These are phyloP conservation scores for Podospora appendiculata DNA, from an alignment of 495 filamentous ascomycete genomes.

Conservation along the genomic window DNA sequence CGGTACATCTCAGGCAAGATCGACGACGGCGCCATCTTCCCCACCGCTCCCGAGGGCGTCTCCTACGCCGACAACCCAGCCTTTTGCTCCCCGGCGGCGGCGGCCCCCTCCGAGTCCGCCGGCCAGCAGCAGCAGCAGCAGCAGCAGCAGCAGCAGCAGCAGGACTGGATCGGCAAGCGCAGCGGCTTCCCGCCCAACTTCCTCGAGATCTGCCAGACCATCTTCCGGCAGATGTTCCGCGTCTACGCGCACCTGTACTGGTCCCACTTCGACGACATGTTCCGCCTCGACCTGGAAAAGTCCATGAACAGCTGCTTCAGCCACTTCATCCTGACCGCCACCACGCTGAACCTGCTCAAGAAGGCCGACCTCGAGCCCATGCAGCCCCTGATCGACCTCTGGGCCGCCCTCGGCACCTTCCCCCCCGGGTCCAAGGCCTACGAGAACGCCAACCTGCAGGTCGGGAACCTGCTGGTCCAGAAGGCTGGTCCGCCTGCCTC, in stretches of 20 bases:
- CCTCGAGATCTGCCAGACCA: constrained; percentile 78
- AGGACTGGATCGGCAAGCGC: constrained; percentile 71
- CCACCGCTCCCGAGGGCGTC: constrained; percentile 58
- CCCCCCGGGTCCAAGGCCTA: constrained; percentile 59
- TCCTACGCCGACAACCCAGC: constrained; percentile 50
- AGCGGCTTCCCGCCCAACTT: constrained; percentile 85
- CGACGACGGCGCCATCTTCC: constrained; percentile 76
- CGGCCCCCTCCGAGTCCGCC: no score
- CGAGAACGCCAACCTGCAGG: constrained; percentile 43
- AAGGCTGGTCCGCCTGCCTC: constrained; percentile 20
- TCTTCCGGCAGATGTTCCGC: constrained; percentile 96
- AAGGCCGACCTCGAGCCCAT: constrained; percentile 88
- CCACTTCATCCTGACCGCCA: constrained; percentile 84
- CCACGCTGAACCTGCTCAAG: constrained; percentile 72
- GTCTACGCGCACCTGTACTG: constrained; percentile 90
- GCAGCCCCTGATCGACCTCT: constrained; percentile 86
- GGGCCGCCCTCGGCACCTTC: constrained; percentile 75
- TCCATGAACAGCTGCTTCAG: constrained; percentile 92
- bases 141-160: constrained; percentile 41
- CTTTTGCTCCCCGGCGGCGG: constrained; percentile 42
- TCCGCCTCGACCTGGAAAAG: constrained; percentile 72
- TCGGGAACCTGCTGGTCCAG: constrained; percentile 37
- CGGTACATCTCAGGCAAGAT: constrained; percentile 92
- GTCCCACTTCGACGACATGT: constrained; percentile 77
- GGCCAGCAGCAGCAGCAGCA: constrained; percentile 13